Conservation (phyloP, 2,329 filamentous ascomycete species). For the Saccharata proteae region DNA sequence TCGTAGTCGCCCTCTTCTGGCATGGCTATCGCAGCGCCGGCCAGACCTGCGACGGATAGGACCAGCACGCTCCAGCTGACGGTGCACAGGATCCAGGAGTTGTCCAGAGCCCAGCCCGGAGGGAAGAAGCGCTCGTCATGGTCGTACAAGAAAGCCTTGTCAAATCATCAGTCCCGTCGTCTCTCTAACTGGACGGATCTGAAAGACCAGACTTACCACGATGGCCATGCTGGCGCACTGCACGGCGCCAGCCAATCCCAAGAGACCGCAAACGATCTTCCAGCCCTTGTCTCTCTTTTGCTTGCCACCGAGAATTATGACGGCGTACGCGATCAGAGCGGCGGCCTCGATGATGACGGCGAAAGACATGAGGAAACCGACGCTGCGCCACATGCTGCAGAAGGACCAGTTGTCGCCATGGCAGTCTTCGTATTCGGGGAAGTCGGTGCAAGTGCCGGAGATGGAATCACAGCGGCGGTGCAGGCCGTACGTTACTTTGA, state of each 20-base stretch:
- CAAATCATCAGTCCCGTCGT: conserved; percentile 1
- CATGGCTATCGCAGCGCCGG: conserved; percentile 55
- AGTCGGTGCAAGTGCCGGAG: conserved; percentile 49
- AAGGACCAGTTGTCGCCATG: conserved; percentile 57
- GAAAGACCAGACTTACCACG: conserved; percentile 51
- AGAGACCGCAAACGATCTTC: conserved; percentile 57
- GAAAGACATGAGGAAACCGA: conserved; percentile 80
- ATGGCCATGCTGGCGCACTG: conserved; percentile 70
- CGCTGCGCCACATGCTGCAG: conserved; percentile 82
- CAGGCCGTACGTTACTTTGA: conserved; percentile 51
- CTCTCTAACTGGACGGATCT: background rate
- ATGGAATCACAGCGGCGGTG: conserved; percentile 68
- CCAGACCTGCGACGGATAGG: conserved; percentile 45
- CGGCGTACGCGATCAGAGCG: conserved; percentile 63
- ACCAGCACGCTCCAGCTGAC: conserved; percentile 46
- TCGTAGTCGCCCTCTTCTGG: conserved; percentile 81
- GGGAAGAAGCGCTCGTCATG: conserved; percentile 72
- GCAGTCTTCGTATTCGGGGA: conserved; percentile 59
- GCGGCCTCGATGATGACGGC: conserved; percentile 72
- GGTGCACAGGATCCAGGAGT: conserved; percentile 61
- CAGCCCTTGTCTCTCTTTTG: conserved; percentile 71
- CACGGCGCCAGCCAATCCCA: conserved; percentile 53
- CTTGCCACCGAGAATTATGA: conserved; percentile 68
- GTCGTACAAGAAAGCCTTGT: conserved; percentile 69
- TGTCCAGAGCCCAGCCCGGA: conserved; percentile 64